A percentile compares a stretch with the other conserved stretches of the same genome.
These are phyloP conservation scores for Podospora didyma DNA, from an alignment of 495 filamentous ascomycete genomes.

Conservation along the genomic window DNA sequence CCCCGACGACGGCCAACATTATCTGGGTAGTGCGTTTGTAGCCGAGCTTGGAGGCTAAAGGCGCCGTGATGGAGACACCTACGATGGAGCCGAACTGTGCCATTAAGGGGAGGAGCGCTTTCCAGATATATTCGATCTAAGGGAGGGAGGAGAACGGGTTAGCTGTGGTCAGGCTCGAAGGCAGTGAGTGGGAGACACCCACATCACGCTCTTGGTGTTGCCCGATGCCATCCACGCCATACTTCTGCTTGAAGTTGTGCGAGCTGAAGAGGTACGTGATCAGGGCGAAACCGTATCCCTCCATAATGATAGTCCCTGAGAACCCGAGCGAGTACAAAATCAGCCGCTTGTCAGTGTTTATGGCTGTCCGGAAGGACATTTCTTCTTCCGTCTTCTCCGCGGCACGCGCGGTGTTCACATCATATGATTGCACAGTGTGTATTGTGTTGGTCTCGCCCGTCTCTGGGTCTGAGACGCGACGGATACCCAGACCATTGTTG, in stretches of 20 bases:
- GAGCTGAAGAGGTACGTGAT: slow-evolving; percentile 38
- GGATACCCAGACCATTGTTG: not conserved
- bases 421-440: slow-evolving; percentile 4
- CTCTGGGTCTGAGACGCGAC: not conserved
- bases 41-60: slow-evolving; percentile 58
- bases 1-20: slow-evolving; percentile 41
- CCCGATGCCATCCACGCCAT: slow-evolving; percentile 38
- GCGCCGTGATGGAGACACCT: slow-evolving; percentile 62
- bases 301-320: slow-evolving; percentile 31
- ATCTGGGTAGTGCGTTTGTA: slow-evolving; percentile 51
- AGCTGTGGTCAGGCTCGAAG: too few relatives aligned
- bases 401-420: slow-evolving; percentile 13
- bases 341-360: slow-evolving; percentile 17
- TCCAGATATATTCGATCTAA: slow-evolving; percentile 46
- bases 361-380: slow-evolving; percentile 20
- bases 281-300: slow-evolving; percentile 35
- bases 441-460: not conserved
- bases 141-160: not conserved
- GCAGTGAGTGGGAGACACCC: not conserved
- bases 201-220: slow-evolving; percentile 9
- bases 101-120: slow-evolving; percentile 33
- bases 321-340: slow-evolving; percentile 27
- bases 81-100: slow-evolving; percentile 42
- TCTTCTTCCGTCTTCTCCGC: slow-evolving; percentile 12
- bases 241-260: slow-evolving; percentile 53